Conservation (phyloP, 179 eudicot species). For the Spinacia oleracea region DNA sequence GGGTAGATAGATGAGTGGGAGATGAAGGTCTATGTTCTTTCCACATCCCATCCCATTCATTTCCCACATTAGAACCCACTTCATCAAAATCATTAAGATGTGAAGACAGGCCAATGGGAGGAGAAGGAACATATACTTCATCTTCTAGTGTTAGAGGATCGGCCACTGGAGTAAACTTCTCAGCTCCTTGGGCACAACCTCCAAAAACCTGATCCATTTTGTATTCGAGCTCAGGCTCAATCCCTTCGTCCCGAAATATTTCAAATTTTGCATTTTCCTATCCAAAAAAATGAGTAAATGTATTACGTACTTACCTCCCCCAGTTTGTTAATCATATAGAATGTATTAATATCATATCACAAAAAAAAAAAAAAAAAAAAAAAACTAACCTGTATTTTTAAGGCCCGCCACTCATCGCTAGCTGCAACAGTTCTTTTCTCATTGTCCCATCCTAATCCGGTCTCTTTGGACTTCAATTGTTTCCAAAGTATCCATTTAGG, state of each 20-base stretch:
- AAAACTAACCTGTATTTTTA: neutral
- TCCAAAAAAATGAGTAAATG: neutral
- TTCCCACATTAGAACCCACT: neutral
- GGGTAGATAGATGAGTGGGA: neutral
- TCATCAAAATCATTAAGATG: neutral
- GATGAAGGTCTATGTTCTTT: neutral
- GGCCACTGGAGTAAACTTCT: neutral
- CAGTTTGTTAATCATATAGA: neutral
- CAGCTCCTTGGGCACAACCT: neutral
- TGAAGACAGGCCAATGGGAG: neutral
- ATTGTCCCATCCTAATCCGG: slow-evolving; percentile 8
- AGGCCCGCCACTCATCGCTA: slow-evolving; percentile 12
- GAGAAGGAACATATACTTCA: neutral
- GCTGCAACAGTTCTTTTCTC: neutral
- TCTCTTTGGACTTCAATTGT: neutral
- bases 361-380: neutral
- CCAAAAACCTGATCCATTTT: slow-evolving; percentile 1
- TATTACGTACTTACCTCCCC: neutral
- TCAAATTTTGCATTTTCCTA: slow-evolving; percentile 9
- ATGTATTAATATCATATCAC: neutral
- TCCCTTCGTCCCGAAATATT: slow-evolving; percentile 3
- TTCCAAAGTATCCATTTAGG: neutral
- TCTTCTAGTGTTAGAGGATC: neutral
- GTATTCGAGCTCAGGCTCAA: neutral
- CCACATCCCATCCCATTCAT: too few relatives aligned